Evolutionary conservation across 2,329 filamentous ascomycete genomes (phyloP).

Genomic region (Niveomyces coronatus): DNA sequence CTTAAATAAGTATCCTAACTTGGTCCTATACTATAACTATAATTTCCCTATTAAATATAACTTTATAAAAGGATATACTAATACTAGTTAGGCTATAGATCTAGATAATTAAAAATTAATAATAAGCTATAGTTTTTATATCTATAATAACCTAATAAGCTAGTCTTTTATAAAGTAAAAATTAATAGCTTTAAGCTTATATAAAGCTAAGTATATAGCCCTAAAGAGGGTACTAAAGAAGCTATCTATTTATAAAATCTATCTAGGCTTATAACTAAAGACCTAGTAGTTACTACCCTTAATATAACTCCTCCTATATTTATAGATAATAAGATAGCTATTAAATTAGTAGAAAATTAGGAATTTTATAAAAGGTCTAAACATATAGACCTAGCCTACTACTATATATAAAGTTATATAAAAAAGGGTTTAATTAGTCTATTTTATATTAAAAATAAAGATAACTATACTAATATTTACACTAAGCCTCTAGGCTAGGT

Average conservation of each 20-base stretch:
- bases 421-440: not conserved
- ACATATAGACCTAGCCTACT: not conserved
- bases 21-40: conserved; percentile 1
- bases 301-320: not conserved
- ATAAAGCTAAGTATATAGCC: conserved; percentile 2
- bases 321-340: not conserved
- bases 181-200: conserved; percentile 1
- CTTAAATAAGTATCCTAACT: conserved; percentile 4
- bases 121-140: not conserved
- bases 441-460: not conserved
- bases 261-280: not conserved
- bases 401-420: conserved; percentile 1
- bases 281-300: not conserved
- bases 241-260: not conserved
- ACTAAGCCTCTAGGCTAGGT: not conserved
- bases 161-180: conserved; percentile 1
- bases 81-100: not conserved
- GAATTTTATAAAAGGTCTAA: conserved; percentile 1
- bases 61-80: not conserved
- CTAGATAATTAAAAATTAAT: conserved; percentile 1
- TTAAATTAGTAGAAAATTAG: not conserved
- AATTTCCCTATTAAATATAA: conserved; percentile 3
- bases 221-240: not conserved
- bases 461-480: not conserved
- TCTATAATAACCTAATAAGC: conserved; percentile 1